Evolutionary conservation across 805 yeast species (phyloP).

Genomic region (Kuraishia cidri): DNA sequence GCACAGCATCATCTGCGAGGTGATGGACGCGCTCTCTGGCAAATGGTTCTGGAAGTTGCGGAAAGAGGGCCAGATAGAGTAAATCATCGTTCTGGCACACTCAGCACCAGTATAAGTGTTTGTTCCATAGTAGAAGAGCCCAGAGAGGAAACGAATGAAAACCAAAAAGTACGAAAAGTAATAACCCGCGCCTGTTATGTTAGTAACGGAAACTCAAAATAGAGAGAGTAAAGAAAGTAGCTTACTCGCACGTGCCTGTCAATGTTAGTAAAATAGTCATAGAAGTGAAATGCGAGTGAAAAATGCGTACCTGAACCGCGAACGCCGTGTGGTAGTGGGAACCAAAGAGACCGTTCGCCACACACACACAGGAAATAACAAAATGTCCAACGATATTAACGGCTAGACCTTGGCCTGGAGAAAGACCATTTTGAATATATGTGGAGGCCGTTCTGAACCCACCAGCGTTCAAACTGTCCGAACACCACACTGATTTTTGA

Average conservation of each 20-base stretch:
- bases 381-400: conserved; percentile 54
- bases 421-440: conserved; percentile 85
- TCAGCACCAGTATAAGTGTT: conserved; percentile 68
- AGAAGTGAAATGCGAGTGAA: too few relatives aligned
- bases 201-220: too few relatives aligned
- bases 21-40: conserved; percentile 29
- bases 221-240: too few relatives aligned
- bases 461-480: conserved; percentile 76
- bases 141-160: conserved; percentile 71
- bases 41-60: conserved; percentile 48
- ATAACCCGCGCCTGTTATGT: conserved; percentile 77
- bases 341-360: too few relatives aligned
- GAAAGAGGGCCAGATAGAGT: conserved; percentile 54
- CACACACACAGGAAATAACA: conserved; percentile 60
- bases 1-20: conserved; percentile 56
- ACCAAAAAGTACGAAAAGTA: conserved; percentile 58
- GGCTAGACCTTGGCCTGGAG: conserved; percentile 65
- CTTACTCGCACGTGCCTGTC: too few relatives aligned
- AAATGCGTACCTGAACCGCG: too few relatives aligned
- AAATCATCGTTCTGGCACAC: conserved; percentile 59
- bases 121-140: conserved; percentile 61
- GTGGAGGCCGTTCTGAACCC: conserved; percentile 54
- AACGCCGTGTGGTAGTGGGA: too few relatives aligned
- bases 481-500: conserved; percentile 75
- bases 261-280: too few relatives aligned